Conservation (phyloP, 306 rosid species). For the Hylodesmum podocarpum region DNA sequence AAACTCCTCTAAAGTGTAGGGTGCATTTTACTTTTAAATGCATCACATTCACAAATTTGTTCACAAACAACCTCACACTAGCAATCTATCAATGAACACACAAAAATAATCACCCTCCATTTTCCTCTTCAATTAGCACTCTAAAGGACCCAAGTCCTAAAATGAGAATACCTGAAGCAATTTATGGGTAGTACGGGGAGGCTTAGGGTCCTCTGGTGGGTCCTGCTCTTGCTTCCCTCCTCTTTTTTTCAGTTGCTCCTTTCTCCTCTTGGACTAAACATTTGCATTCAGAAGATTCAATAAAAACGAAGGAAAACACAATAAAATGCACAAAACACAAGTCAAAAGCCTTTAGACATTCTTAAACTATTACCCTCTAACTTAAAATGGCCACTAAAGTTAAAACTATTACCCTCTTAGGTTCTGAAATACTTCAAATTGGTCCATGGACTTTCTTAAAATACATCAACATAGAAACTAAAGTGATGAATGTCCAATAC, state of each 20-base stretch:
- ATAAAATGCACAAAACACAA: slow-evolving; percentile 24
- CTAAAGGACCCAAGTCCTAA: not conserved
- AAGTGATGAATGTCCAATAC: not conserved
- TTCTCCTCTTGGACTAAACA: slow-evolving; percentile 61
- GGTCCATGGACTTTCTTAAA: too few species aligned
- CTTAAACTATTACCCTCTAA: not conserved
- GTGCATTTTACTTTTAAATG: not conserved
- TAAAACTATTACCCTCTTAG: too few species aligned
- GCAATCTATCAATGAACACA: slow-evolving; percentile 4
- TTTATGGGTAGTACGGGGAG: slow-evolving; percentile 73
- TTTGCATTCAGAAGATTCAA: slow-evolving; percentile 25
- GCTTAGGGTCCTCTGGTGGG: slow-evolving; percentile 48
- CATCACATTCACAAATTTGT: not conserved
- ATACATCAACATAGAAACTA: too few species aligned
- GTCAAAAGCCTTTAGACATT: not conserved
- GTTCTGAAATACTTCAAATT: too few species aligned
- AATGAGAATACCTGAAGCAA: slow-evolving; percentile 70
- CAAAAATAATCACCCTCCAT: not conserved
- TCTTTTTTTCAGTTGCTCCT: slow-evolving; percentile 41
- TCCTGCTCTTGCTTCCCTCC: slow-evolving; percentile 50
- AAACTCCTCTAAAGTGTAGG: not conserved
- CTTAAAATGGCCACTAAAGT: not conserved
- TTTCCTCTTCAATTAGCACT: slow-evolving; percentile 7
- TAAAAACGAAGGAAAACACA: not conserved
- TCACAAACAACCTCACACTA: not conserved